These are phyloP conservation scores for Lodderomyces beijingensis DNA, from an alignment of 1,139 yeast species.

Conservation along the genomic window DNA sequence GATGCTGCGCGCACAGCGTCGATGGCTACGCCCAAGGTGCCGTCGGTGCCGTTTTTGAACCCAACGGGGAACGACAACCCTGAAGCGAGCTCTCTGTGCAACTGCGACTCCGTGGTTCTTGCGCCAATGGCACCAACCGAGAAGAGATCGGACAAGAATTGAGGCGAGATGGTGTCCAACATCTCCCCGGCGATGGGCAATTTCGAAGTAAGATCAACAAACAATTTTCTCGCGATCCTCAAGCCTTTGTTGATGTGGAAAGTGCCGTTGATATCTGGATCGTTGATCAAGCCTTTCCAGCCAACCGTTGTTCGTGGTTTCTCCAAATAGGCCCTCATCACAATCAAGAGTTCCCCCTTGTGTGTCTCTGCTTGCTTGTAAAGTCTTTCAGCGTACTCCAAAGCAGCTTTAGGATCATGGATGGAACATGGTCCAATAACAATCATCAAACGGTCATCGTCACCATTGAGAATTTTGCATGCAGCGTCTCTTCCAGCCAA, in stretches of 20 bases:
- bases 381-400: conserved; percentile 78
- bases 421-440: conserved; percentile 95
- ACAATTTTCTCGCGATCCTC: conserved; percentile 79
- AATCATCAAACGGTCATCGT: conserved; percentile 77
- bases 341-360: conserved; percentile 68
- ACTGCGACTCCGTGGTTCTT: conserved; percentile 96
- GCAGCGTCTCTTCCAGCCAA: conserved; percentile 74
- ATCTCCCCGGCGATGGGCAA: conserved; percentile 95
- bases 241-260: conserved; percentile 95
- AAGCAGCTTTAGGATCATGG: conserved; percentile 85
- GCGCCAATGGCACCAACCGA: conserved; percentile 99
- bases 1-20: conserved; percentile 94
- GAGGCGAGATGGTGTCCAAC: conserved; percentile 99
- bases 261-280: conserved; percentile 89
- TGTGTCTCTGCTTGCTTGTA: conserved; percentile 65
- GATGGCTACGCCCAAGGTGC: conserved; percentile 85
- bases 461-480: conserved; percentile 62
- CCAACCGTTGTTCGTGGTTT: conserved; percentile 99
- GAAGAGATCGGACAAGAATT: conserved; percentile 84
- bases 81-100: conserved; percentile 94
- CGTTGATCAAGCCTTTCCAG: conserved; percentile 97
- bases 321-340: conserved; percentile 97
- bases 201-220: conserved; percentile 72
- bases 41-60: conserved; percentile 98
- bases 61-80: conserved; percentile 98